Base-by-base conservation (phyloP, 2,329 filamentous ascomycete species). In the Aspergillus brasiliensis region DNA sequence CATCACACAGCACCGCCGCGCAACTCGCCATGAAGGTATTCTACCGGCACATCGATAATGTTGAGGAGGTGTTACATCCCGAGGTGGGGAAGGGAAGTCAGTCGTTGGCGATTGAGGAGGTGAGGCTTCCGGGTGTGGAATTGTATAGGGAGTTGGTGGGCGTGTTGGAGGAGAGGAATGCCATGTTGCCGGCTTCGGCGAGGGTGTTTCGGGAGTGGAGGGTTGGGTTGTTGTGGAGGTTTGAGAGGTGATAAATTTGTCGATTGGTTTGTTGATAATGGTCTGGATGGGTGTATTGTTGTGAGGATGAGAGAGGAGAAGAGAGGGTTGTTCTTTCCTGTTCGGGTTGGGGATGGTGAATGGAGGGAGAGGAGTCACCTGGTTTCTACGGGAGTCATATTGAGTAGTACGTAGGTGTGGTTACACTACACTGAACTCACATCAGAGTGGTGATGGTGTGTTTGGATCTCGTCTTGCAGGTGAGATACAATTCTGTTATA, bases 21-120 rank as follows among this genome's bases (percentile, higher is more conserved):
- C 74, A 75, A 51, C 79, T 83, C n/a, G 83, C 83, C 1, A 79
- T 84, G 75, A 88, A 87, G 65, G 74, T 87, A 19, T 81, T 88
- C 59, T 87, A 81, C 68, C 77, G 83, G 62, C 52, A 65, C 2
- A 58, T 73, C 2, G 48, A 59, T 1, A 67, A 80, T 57, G 71
- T 73, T 5, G 72, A 73, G 21, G 65, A 62, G 19, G 63, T 76
- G n/a, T 70, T 80, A 8, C 67, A 76, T 48, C 73, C 74, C 0
- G 73, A 75, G 42, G 61, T 61, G 10, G 76, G 75, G 2, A 70
- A 77, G 46, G 68, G 72, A 0, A 76, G 78, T 8, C 77, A 73
- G 6, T 76, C 73, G 6, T 67, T 80, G 11, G 77, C 78, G 0
- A 67, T 83, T 13, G 84, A 85, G 65, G 83, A 85, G 51, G 73